Percentiles rank a stretch among this genome's conserved stretches.
phyloP scores from a whole-genome alignment of 305 asterid genomes.

The Solanum hybrid region DNA sequence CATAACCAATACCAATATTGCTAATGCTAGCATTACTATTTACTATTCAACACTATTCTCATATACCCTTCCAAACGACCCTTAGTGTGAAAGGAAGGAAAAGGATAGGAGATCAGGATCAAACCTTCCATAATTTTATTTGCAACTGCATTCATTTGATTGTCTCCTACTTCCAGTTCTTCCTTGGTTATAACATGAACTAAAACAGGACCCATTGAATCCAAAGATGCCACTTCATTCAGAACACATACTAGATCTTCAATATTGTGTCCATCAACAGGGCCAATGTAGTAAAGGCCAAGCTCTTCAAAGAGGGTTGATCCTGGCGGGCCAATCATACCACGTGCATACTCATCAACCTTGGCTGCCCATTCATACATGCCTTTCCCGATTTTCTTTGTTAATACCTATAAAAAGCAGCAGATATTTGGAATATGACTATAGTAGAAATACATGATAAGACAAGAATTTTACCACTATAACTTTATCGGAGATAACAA shows the following conservation, averaged over 20 bases:
- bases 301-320: slow-evolving; percentile 93
- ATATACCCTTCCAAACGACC: background rate
- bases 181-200: slow-evolving; percentile 75
- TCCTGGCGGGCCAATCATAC: slow-evolving; percentile 80
- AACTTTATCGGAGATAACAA: background rate
- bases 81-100: background rate
- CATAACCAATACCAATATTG: background rate
- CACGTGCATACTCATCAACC: slow-evolving; percentile 86
- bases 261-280: slow-evolving; percentile 79
- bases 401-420: slow-evolving; percentile 44
- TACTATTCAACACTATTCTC: background rate
- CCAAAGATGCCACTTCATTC: slow-evolving; percentile 71
- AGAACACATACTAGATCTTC: slow-evolving; percentile 75
- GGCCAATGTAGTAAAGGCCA: slow-evolving; percentile 85
- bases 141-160: slow-evolving; percentile 13
- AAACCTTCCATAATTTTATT: slow-evolving; percentile 33
- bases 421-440: slow-evolving; percentile 2
- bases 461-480: background rate
- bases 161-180: slow-evolving; percentile 22
- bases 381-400: slow-evolving; percentile 71
- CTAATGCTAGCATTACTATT: background rate
- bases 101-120: background rate
- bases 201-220: slow-evolving; percentile 83
- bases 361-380: slow-evolving; percentile 97
- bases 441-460: background rate